Percentiles rank a stretch among this genome's conserved stretches.
Conservation (phyloP, 495 filamentous ascomycete genomes). For the Beverwykella pulmonaria region DNA sequence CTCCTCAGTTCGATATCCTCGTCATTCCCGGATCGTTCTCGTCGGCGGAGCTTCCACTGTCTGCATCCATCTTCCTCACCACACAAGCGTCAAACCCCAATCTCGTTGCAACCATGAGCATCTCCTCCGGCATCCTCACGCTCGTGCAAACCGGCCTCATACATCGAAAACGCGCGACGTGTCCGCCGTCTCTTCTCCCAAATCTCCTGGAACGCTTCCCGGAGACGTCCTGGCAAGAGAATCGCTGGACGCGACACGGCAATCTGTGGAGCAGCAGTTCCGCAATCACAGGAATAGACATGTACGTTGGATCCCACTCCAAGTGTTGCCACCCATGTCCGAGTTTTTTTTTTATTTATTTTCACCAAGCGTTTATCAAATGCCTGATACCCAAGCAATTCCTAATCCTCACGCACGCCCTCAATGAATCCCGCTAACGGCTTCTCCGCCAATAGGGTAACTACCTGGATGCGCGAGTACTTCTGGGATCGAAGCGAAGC, state of each 20-base stretch:
- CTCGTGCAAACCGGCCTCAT: constrained; percentile 24
- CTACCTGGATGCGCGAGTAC: constrained; percentile 34
- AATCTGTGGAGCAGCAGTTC: constrained; percentile 30
- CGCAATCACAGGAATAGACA: constrained; percentile 24
- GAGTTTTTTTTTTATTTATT: no score
- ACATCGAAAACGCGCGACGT: constrained; percentile 20
- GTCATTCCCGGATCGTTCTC: constrained; percentile 30
- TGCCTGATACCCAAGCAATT: not conserved
- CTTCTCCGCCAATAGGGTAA: constrained; percentile 3
- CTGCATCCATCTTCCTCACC: constrained; percentile 17
- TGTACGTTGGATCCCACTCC: constrained; percentile 3
- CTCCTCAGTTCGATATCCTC: constrained; percentile 28
- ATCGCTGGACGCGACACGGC: constrained; percentile 19
- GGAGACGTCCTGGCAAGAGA: constrained; percentile 24
- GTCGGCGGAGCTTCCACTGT: constrained; percentile 4
- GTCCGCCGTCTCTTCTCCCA: constrained; percentile 6
- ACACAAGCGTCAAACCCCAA: constrained; percentile 12
- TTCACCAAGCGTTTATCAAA: no score
- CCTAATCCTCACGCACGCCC: not conserved
- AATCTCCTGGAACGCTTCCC: constrained; percentile 17
- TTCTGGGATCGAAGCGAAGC: constrained; percentile 33
- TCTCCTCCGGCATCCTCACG: constrained; percentile 24
- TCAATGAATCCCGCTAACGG: not conserved
- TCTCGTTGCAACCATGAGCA: constrained; percentile 23
- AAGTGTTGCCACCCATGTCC: no score